Base-by-base conservation (phyloP, 805 yeast species). In the Suhomyces emberorum region DNA sequence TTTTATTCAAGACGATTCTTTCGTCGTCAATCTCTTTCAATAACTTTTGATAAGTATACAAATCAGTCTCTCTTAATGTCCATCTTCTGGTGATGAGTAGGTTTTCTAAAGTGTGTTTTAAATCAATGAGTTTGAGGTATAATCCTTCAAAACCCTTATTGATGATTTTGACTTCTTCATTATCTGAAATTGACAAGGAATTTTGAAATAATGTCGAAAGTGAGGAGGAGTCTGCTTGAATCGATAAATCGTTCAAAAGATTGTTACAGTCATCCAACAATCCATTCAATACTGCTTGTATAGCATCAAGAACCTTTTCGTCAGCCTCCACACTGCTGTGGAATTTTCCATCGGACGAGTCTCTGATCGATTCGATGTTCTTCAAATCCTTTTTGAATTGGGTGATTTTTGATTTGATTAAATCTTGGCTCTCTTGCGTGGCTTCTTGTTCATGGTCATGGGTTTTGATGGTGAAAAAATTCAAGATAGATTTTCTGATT, bases 51-150 rank as follows among this genome's bases (percentile, higher is more conserved):
- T 85, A 89, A 32, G 74, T 72, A 63, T 84, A 93, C 43, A 93
- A 70, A 63, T 93, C 99, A 0, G 98, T 93, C 53, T 89, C 96
- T 54, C 99, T 78, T 65, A 93, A 69, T 2, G 98, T 91, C 99
- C 99, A 93, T 58, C 98, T 77, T 61, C 96, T 81, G 3, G 98
- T 93, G 30, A 93, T 79, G 49, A 91, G 70, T 44, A 93, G 67
- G 47, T 86, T 87, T 49, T 87, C 96, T 42, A 93, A 71, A 14
- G 81, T 81, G 16, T 77, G 70, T 57, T 88, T 86, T 48, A 88
- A 70, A 30, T 73, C 76, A 20, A 76, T 65, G 46, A 93, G 67
- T 40, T 76, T 71, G 32, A 76, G 71, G 61, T 85, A 89, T 19
- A 84, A 69, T 33, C 69, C 65, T 37, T 85, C 70, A 34, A 71